Evolutionary conservation across 2,329 filamentous ascomycete species (phyloP).

Genomic region (Atkinsonella texensis): DNA sequence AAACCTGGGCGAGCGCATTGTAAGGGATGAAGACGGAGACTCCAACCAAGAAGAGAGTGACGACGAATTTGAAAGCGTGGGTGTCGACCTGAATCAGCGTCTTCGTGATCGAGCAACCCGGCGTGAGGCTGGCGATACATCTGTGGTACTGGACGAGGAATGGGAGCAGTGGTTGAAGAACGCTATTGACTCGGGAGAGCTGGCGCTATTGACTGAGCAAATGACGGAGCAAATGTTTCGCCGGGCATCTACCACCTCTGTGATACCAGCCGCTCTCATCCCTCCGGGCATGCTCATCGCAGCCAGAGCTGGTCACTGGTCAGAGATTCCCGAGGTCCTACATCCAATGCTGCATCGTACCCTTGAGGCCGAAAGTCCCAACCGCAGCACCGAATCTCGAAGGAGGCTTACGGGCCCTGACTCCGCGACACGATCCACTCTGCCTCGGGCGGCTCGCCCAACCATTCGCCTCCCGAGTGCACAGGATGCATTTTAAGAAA

Average conservation of each 20-base stretch:
- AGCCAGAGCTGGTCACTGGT: slow-evolving; percentile 45
- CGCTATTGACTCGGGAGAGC: slow-evolving; percentile 46
- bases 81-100: slow-evolving; percentile 50
- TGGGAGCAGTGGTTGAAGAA: slow-evolving; percentile 68
- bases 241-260: slow-evolving; percentile 13
- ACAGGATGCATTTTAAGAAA: slow-evolving; percentile 6
- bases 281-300: slow-evolving; percentile 40
- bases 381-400: slow-evolving; percentile 2
- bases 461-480: slow-evolving; percentile 7
- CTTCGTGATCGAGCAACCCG: slow-evolving; percentile 51
- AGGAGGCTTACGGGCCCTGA: not conserved
- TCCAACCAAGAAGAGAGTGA: slow-evolving; percentile 15
- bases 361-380: slow-evolving; percentile 26
- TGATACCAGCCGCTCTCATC: slow-evolving; percentile 27
- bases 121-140: slow-evolving; percentile 46
- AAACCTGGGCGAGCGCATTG: slow-evolving; percentile 6
- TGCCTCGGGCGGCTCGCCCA: slow-evolving; percentile 1
- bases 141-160: slow-evolving; percentile 52
- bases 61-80: slow-evolving; percentile 38
- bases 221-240: slow-evolving; percentile 25
- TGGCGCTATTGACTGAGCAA: slow-evolving; percentile 35
- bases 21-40: slow-evolving; percentile 5
- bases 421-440: not conserved
- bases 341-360: slow-evolving; percentile 39
- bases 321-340: slow-evolving; percentile 43